These are phyloP conservation scores for Alternaria sp. DNA, from an alignment of 2,329 filamentous ascomycete species.

Conservation along the genomic window DNA sequence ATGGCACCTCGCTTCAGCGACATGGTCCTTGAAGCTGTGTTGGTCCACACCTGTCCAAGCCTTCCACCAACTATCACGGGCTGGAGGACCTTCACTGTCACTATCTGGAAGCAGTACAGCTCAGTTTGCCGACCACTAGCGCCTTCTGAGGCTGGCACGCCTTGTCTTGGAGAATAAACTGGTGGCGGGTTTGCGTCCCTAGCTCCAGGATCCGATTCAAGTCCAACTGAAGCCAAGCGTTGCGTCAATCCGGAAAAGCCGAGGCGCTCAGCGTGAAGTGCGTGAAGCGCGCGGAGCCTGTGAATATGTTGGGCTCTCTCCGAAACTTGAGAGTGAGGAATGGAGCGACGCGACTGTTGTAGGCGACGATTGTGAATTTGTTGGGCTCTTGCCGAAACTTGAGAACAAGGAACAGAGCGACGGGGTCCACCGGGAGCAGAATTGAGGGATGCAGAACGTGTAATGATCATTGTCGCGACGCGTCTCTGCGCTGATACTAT, in stretches of 20 bases:
- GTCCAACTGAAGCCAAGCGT: too few species aligned
- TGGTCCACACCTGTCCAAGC: not conserved
- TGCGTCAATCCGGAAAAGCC: too few species aligned
- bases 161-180: too few species aligned
- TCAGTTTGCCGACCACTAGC: not conserved
- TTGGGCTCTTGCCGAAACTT: not conserved
- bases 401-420: not conserved
- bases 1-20: conserved; percentile 65
- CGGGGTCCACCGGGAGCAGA: not conserved
- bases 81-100: not conserved
- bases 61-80: not conserved
- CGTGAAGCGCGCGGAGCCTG: not conserved
- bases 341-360: not conserved
- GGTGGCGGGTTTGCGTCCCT: too few species aligned
- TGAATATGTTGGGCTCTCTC: not conserved
- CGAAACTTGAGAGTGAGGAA: not conserved
- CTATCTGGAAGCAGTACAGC: too few species aligned
- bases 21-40: not conserved
- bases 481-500: not conserved
- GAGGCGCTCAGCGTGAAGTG: not conserved
- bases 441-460: not conserved
- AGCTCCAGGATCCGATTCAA: too few species aligned
- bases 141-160: too few species aligned
- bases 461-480: not conserved
- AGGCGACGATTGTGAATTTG: not conserved